Evolutionary conservation across 1,139 yeast genomes (phyloP).

Genomic region (Wickerhamiella pararugosa): DNA sequence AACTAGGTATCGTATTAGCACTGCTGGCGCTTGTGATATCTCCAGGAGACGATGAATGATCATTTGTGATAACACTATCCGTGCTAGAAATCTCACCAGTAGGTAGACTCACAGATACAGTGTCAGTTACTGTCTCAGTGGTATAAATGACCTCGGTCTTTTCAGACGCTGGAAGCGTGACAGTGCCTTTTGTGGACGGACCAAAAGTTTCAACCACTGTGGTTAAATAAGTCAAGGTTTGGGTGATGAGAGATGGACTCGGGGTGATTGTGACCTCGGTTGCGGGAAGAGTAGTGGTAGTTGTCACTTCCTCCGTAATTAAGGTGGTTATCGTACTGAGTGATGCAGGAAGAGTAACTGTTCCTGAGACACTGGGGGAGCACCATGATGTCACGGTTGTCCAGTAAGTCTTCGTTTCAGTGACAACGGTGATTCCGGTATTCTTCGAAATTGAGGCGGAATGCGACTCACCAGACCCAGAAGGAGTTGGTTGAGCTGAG

Average conservation of each 20-base stretch:
- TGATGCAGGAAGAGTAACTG: slow-evolving; percentile 4
- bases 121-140: slow-evolving; percentile 6
- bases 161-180: not conserved
- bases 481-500: too few relatives aligned
- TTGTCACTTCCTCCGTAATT: not conserved
- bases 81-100: too few relatives aligned
- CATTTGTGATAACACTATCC: too few relatives aligned
- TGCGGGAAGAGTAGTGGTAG: not conserved
- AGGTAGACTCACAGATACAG: not conserved
- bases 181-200: not conserved
- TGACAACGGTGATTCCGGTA: slow-evolving; percentile 4
- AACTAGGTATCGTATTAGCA: too few relatives aligned
- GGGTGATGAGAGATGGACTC: slow-evolving; percentile 1
- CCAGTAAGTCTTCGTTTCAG: slow-evolving; percentile 5
- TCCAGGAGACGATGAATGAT: too few relatives aligned
- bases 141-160: slow-evolving; percentile 1
- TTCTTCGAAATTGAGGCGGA: not conserved
- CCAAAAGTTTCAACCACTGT: slow-evolving; percentile 5
- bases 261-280: slow-evolving; percentile 3
- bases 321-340: not conserved
- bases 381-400: slow-evolving; percentile 7
- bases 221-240: slow-evolving; percentile 2
- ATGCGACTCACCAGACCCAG: too few relatives aligned
- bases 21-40: too few relatives aligned
- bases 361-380: slow-evolving; percentile 4